Base-by-base conservation (phyloP, 495 filamentous ascomycete genomes). In the Penicillium malachiteum region DNA sequence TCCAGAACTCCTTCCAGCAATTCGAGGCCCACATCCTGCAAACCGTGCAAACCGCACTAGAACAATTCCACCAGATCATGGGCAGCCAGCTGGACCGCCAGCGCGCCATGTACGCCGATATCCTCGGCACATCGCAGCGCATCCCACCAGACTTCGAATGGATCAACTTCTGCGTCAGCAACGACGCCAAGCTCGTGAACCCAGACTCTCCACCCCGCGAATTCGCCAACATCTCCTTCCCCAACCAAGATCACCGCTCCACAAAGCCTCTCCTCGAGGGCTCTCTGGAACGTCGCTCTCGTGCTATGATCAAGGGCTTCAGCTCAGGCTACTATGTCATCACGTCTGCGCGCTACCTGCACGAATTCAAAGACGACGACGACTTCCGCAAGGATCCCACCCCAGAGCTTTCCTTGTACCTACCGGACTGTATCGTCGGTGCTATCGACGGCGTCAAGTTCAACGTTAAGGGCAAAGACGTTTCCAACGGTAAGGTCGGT, bases 341-440 rank as follows among this genome's bases (percentile, higher is more conserved):
- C 30, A 96, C 91, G 3, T 87, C 87, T 0, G 80, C 86, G 17
- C 87, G 88, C 57, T 98, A 87, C 72, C 76, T 98, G 44, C 94
- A 97, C 72, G 94, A 97, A 66, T 97, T 95, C 80, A 96, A 96
- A 70, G 90, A 93, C 64, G 86, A 86, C 66, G 93, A 98, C 70
- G 87, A 96, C 66, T 75, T 89, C 65, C 81, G 80, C 49, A 81
- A 81, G 60, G 95, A 98, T 55, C 92, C 93, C 7, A 71, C 75
- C 21, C 95, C 93, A 0, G 92, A 97, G 68, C 76, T 92, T 8
- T 91, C 88, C 18, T 85, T 98, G 50, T 98, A 91, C 68, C 84
- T 98, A 7, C 94, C 94, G 42, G 95, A 98, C 66, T 95, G 92
- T 64, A 72, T 83, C 21, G 79, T 97, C 53, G 90, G 92, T 52